A percentile compares a stretch with the other conserved stretches of the same genome.
phyloP scores from a whole-genome alignment of 164 flowering plant genomes.

The Cinnamomum micranthum region DNA sequence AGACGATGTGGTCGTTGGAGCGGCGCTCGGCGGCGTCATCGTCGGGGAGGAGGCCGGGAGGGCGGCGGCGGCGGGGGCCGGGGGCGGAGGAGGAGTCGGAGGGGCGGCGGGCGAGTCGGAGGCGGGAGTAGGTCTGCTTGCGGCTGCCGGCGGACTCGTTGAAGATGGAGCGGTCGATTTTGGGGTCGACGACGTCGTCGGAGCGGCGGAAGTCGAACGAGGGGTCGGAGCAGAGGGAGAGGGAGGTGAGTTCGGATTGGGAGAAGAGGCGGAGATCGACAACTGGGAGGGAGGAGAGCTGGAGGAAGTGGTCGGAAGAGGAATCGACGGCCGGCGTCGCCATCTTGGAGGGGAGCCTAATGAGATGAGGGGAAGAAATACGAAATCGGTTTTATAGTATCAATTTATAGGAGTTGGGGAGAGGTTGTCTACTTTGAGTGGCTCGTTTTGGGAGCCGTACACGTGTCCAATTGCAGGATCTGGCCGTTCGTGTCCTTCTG shows the following conservation, averaged over 20 bases:
- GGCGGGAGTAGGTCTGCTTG: constrained; percentile 87
- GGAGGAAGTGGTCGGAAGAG: constrained; percentile 18
- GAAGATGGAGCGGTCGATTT: constrained; percentile 80
- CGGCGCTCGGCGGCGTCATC: constrained; percentile 32
- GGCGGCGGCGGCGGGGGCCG: constrained; percentile 8
- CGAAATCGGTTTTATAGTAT: too few species aligned
- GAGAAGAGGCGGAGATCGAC: constrained; percentile 74
- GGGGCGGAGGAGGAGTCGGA: constrained; percentile 18
- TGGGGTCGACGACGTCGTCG: constrained; percentile 59
- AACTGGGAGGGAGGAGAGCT: constrained; percentile 43
- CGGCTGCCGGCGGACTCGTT: constrained; percentile 92
- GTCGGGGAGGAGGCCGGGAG: neutral
- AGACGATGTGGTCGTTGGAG: constrained; percentile 46
- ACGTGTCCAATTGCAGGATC: too few species aligned
- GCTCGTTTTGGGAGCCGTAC: too few species aligned
- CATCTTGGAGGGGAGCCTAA: constrained; percentile 17
- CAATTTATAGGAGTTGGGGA: too few species aligned
- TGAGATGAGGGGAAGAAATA: too few species aligned
- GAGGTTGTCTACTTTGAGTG: too few species aligned
- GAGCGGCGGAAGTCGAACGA: constrained; percentile 28
- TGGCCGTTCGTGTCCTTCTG: too few species aligned
- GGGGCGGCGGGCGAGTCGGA: constrained; percentile 66
- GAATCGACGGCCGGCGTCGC: constrained; percentile 36
- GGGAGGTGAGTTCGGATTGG: constrained; percentile 66
- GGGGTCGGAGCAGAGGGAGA: constrained; percentile 46